A percentile compares a stretch with the other conserved stretches of the same genome.
These are phyloP conservation scores for Monosporascus sp. DNA, from an alignment of 2,329 filamentous ascomycete species.

Conservation along the genomic window DNA sequence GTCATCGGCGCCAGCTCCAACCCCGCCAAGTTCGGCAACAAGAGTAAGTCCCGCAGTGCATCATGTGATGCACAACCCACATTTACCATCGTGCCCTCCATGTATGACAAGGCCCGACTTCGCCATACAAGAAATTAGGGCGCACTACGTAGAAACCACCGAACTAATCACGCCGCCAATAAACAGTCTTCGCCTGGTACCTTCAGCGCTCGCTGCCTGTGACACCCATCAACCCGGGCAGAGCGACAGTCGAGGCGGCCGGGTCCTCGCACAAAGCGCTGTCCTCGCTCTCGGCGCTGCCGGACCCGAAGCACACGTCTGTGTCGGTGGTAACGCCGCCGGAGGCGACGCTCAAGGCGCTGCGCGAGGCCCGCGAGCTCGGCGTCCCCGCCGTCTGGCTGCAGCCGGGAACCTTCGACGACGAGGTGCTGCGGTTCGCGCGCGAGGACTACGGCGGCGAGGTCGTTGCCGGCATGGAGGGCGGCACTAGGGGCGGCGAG, in stretches of 20 bases:
- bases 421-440: constrained; percentile 67
- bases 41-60: constrained; percentile 51
- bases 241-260: constrained; percentile 57
- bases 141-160: neutral
- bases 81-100: neutral
- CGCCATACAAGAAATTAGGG: neutral
- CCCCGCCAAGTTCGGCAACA: constrained; percentile 80
- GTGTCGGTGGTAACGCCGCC: constrained; percentile 88
- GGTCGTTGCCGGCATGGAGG: constrained; percentile 61
- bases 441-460: constrained; percentile 56
- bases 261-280: constrained; percentile 57
- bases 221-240: constrained; percentile 76
- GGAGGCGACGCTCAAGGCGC: constrained; percentile 63
- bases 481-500: constrained; percentile 51
- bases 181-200: constrained; percentile 84
- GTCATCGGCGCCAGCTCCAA: constrained; percentile 88
- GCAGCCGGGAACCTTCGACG: constrained; percentile 84
- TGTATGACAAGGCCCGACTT: neutral
- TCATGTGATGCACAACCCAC: neutral
- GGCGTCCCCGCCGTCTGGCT: constrained; percentile 77
- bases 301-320: constrained; percentile 63
- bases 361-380: constrained; percentile 70
- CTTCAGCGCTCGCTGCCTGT: constrained; percentile 68
- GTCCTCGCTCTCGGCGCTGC: constrained; percentile 59
- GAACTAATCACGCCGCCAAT: neutral